Conservation (phyloP, 2,329 filamentous ascomycete species). For the Trichophyton verrucosum region DNA sequence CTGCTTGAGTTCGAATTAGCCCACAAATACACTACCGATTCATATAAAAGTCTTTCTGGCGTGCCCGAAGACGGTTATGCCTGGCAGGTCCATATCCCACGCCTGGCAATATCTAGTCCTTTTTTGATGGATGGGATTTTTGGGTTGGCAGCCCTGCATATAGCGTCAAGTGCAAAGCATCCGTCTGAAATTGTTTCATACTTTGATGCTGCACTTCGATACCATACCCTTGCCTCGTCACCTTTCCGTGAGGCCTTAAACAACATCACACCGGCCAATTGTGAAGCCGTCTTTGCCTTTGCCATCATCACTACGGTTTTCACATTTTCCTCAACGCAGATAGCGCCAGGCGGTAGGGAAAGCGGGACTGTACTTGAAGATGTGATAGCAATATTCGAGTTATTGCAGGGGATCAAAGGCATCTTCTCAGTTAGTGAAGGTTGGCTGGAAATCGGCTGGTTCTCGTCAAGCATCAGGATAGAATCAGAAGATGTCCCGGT, state of each 20-base stretch:
- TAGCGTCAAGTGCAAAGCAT: slow-evolving; percentile 22
- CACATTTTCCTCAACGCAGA: slow-evolving; percentile 24
- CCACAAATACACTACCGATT: slow-evolving; percentile 40
- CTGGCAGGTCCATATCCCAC: slow-evolving; percentile 33
- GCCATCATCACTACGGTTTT: slow-evolving; percentile 27
- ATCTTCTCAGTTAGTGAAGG: slow-evolving; percentile 22
- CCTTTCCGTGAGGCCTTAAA: slow-evolving; percentile 26
- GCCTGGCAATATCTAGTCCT: slow-evolving; percentile 28
- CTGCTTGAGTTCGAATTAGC: slow-evolving; percentile 39
- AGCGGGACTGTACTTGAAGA: slow-evolving; percentile 25
- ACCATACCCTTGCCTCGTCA: slow-evolving; percentile 25
- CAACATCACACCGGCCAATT: slow-evolving; percentile 25
- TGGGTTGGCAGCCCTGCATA: slow-evolving; percentile 30
- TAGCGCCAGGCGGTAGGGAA: slow-evolving; percentile 21
- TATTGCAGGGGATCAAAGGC: slow-evolving; percentile 26
- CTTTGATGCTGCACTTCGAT: slow-evolving; percentile 26
- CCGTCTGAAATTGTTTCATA: slow-evolving; percentile 22
- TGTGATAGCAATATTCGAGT: slow-evolving; percentile 25
- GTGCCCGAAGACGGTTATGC: slow-evolving; percentile 21
- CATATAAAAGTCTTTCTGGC: slow-evolving; percentile 33
- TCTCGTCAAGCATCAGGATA: slow-evolving; percentile 33
- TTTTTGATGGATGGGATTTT: slow-evolving; percentile 33
- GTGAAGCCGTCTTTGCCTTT: slow-evolving; percentile 28
- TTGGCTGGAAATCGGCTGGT: slow-evolving; percentile 42
- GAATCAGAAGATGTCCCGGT: slow-evolving; percentile 28